Conservation (phyloP, 495 filamentous ascomycete species). For the Clohesyomyces aquaticus region DNA sequence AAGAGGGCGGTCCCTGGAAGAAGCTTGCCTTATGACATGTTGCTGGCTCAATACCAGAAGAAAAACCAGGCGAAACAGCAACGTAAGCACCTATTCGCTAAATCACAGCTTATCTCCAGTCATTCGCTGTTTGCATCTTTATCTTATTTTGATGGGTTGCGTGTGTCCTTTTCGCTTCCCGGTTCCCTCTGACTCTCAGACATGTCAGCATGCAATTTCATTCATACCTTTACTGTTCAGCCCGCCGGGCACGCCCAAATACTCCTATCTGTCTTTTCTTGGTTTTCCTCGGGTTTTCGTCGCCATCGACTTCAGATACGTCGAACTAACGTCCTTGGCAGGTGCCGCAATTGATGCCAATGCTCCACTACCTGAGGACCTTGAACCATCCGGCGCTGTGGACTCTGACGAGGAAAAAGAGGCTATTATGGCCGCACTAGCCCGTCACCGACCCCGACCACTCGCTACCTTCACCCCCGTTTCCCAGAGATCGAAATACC, state of each 20-base stretch:
- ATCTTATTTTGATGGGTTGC: no score
- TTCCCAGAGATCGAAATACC: constrained; percentile 72
- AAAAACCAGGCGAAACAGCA: constrained; percentile 98
- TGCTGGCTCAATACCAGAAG: constrained; percentile 94
- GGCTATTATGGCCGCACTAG: constrained; percentile 80
- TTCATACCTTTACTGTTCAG: no score
- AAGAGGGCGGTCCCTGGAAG: constrained; percentile 89
- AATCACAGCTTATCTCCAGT: no score
- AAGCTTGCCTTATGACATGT: constrained; percentile 91
- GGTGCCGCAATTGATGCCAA: constrained; percentile 93
- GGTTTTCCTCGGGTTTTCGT: not conserved
- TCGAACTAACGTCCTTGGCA: constrained; percentile 43
- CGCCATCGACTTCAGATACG: not conserved
- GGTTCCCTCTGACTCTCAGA: no score
- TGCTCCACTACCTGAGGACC: constrained; percentile 84
- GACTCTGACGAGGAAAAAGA: constrained; percentile 94
- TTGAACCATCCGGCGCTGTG: constrained; percentile 70
- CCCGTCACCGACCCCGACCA: constrained; percentile 73
- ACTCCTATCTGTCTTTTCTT: not conserved
- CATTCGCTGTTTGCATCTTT: no score
- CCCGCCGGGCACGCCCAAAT: no score
- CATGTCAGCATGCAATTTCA: no score
- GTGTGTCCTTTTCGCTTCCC: no score
- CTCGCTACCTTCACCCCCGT: constrained; percentile 67
- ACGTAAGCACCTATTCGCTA: constrained; percentile 61